phyloP scores from a whole-genome alignment of 768 basidiomycete species.

The Podaxis mareebaensis region DNA sequence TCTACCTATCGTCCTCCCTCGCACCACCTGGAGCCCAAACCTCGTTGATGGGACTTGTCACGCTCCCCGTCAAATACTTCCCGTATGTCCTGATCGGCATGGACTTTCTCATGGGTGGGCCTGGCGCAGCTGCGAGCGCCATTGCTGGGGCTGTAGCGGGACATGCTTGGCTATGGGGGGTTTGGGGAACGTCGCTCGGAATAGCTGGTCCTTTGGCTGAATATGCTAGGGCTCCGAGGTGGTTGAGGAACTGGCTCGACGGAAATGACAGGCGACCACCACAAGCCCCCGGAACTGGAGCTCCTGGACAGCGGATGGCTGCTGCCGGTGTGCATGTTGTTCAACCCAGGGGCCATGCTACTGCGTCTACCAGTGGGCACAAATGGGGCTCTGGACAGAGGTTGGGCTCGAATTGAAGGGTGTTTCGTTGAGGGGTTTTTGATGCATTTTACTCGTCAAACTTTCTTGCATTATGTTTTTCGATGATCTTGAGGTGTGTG shows the following conservation, averaged over 20 bases:
- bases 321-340: conserved; percentile 58
- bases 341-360: conserved; percentile 44
- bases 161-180: conserved; percentile 79
- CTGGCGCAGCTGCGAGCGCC: conserved; percentile 50
- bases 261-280: conserved; percentile 31
- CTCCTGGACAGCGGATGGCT: conserved; percentile 33
- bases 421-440: neutral
- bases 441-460: neutral
- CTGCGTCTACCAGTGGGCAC: conserved; percentile 24
- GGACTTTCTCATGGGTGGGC: conserved; percentile 68
- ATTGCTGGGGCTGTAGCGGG: conserved; percentile 76
- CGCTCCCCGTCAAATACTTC: conserved; percentile 69
- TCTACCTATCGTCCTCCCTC: conserved; percentile 68
- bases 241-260: conserved; percentile 55
- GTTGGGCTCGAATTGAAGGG: conserved; percentile 22
- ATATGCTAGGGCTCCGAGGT: conserved; percentile 56
- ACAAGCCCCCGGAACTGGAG: conserved; percentile 25
- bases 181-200: conserved; percentile 50
- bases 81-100: conserved; percentile 75
- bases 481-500: neutral
- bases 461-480: neutral
- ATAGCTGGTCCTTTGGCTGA: conserved; percentile 37
- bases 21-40: conserved; percentile 67
- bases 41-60: conserved; percentile 78
- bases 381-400: conserved; percentile 59